Evolutionary conservation across 129 eudicot species (phyloP), one percentile per base, ranked within the genome.

Genomic region (Flaveria bidentis): DNA sequence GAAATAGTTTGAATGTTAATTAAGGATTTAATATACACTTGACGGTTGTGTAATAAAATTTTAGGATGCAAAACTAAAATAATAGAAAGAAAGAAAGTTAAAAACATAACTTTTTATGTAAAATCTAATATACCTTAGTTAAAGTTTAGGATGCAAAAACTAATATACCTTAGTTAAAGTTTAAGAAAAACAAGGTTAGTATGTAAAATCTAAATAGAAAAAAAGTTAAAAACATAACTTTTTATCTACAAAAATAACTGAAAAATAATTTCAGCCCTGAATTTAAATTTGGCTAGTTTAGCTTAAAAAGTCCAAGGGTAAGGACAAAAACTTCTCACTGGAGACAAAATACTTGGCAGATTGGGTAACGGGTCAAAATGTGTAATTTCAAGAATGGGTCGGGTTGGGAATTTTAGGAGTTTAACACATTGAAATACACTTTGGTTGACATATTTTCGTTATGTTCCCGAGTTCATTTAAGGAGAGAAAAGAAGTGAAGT

Each of bases 1-100:
- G 76, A 79, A 73, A 66, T 28, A 30, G 76, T 62, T 49, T 14
- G 9, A 25, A 71, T 8, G 52, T 69, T 22, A 69, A 45, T 20
- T 14, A 52, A 28, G 0, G 15, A 52, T 52, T 1, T 28, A 71
- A 52, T 1, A 26, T 41, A 66, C 71, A 50, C 71, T n/a, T 66
- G n/a, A 66, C 4, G 6, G 16, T 39, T 66, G 51, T 41, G 51
- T 57, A 14, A 58, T 11, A 73, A 56, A 14, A 52, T 52, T 52
- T 52, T 49, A 49, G 22, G 16, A 52, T 16, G 58, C 58, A 52
- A 52, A n/a, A 52, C 53, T 52, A 52, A 20, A 20, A 20, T 20
- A 20, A 20, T 20, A 20, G 22, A 20, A 20, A 20, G 22, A 20
- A 20, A 20, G 22, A 20, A 20, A 20, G 22, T 20, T 20, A 20